Evolutionary conservation across 2,329 filamentous ascomycete genomes (phyloP), one percentile per base, ranked within the genome.

Genomic region (Xylariales sp.): DNA sequence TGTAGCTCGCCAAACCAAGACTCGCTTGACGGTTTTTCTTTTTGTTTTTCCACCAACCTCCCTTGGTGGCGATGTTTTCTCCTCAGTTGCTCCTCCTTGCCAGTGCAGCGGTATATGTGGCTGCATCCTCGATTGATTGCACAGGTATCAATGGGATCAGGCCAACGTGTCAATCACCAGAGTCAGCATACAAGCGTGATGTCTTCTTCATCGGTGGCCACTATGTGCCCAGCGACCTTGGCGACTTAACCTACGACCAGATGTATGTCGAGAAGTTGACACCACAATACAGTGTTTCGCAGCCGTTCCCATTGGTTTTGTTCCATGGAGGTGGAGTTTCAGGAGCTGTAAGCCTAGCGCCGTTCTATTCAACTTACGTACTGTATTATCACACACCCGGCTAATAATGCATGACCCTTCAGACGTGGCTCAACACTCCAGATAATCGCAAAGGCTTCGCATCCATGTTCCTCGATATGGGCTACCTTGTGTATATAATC

Each of bases 401-500:
- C n/a, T n/a, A n/a, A n/a, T n/a, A n/a, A n/a, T n/a, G n/a, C n/a
- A n/a, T n/a, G n/a, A n/a, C n/a, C n/a, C n/a, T 62, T 56, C 65
- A 19, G 32, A 38, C 65, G 34, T 69, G 60, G 58, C 51, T 69
- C 20, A 70, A 69, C 41, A 74, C 66, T 23, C 70, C 70, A 4
- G 68, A 74, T 44, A 63, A 61, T 23, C 54, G 62, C 5, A 42
- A 53, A 40, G 70, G 69, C 29, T 74, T 68, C 69, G 66, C 67
- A 2, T 64, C 66, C 0, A 66, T 61, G 42, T 72, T 70, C 42
- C 50, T 72, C 13, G 49, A 56, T 6, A 50, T 62, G 20, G 70
- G 70, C 13, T 72, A 70, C 42, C 56, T 55, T 18, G 56, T 70
- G 32, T 74, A 70, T 45, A 52, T 74, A 11, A 34, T 55, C 16